Evolutionary conservation across 768 basidiomycete genomes (phyloP), one percentile per base, ranked within the genome.

Genomic region (Phallus indusiatus): DNA sequence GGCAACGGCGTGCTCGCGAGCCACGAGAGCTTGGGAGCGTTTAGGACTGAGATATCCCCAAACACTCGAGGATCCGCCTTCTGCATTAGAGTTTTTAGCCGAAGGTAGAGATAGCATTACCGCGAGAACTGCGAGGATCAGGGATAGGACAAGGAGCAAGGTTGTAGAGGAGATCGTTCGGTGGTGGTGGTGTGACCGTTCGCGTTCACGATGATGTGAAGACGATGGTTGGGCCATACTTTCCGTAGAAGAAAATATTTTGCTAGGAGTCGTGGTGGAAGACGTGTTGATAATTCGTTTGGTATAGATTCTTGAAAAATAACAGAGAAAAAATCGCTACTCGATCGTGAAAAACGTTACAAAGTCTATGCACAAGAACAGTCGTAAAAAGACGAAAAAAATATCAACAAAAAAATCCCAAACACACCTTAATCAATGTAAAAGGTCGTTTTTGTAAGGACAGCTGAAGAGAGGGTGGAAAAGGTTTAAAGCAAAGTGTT

Each of bases 141-240:
- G 83, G 11, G 90, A 92, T 47, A 93, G 79, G 53, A 92, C 86
- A 35, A 93, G 84, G 55, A 93, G 80, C 34, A 93, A 83, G 14
- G 90, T 93, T 0, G 90, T 93, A 14, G 90, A 92, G 9, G 90
- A 92, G 62, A 93, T 90, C 56, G 90, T 91, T 60, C 90, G 79
- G 66, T 87, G 84, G 60, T 90, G 87, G 68, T 86, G 88, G 66
- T 85, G 84, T 22, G 75, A 73, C 50, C 83, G 81, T 64, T 84
- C 80, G 65, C 84, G 77, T 48, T 82, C 84, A 34, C 64, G 60
- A 49, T 78, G 83, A 64, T 88, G 88, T 33, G 89, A 90, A 22
- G 89, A 89, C 33, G 88, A 89, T 55, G 88, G 88, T 73, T 88
- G 83, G 62, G 89, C 89, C 89, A 92, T 92, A 78, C 86, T 86